Conservation (phyloP, 2,329 filamentous ascomycete species). For the Pleurostoma richardsiae region DNA sequence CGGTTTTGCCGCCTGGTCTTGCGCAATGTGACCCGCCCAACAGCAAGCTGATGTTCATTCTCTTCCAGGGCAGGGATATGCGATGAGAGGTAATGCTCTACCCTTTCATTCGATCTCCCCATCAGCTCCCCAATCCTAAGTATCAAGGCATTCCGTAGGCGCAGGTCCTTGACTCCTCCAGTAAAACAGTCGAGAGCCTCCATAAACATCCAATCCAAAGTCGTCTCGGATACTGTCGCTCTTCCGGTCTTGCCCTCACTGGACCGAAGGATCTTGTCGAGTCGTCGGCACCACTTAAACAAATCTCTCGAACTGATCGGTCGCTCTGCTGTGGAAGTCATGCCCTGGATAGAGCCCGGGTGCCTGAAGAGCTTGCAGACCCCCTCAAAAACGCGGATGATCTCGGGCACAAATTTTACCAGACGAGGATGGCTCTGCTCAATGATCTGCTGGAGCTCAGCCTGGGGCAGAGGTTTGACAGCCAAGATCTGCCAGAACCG, state of each 20-base stretch:
- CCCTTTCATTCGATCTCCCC: slow-evolving; percentile 76
- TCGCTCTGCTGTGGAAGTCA: slow-evolving; percentile 25
- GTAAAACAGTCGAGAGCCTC: slow-evolving; percentile 92
- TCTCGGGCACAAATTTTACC: slow-evolving; percentile 52
- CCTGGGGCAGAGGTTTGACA: slow-evolving; percentile 58
- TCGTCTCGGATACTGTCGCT: slow-evolving; percentile 68
- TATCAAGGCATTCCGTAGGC: slow-evolving; percentile 55
- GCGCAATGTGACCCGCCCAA: slow-evolving; percentile 62
- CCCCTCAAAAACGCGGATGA: slow-evolving; percentile 54
- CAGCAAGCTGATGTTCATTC: slow-evolving; percentile 48
- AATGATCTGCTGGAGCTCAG: slow-evolving; percentile 73
- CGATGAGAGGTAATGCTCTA: slow-evolving; percentile 69
- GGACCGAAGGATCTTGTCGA: slow-evolving; percentile 59
- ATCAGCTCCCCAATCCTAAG: slow-evolving; percentile 78
- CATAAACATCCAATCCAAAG: slow-evolving; percentile 80
- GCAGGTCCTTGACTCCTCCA: slow-evolving; percentile 66
- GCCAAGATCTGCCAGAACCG: slow-evolving; percentile 81
- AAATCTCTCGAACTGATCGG: slow-evolving; percentile 62
- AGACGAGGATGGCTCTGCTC: slow-evolving; percentile 65
- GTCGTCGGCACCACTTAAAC: slow-evolving; percentile 82
- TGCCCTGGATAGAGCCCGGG: slow-evolving; percentile 19
- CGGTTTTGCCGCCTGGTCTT: slow-evolving; percentile 50
- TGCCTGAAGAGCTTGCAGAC: slow-evolving; percentile 38
- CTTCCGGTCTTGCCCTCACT: slow-evolving; percentile 59
- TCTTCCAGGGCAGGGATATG: slow-evolving; percentile 69